phyloP scores from a whole-genome alignment of 352 stramenopile genomes.

The Phytophthora sp. region DNA sequence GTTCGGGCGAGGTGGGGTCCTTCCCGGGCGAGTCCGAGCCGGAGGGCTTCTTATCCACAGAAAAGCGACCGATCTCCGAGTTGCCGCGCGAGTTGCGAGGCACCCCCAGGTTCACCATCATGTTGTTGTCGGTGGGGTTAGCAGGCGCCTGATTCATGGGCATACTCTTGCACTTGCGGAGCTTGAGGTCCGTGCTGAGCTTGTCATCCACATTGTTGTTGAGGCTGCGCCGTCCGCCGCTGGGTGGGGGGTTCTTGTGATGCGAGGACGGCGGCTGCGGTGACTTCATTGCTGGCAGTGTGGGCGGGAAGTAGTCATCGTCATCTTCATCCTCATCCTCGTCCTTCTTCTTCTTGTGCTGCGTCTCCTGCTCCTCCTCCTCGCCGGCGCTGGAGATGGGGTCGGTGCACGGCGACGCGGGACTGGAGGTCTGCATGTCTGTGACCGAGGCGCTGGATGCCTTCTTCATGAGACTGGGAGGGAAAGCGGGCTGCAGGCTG shows the following conservation, averaged over 20 bases:
- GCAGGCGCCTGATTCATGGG: constrained; percentile 33
- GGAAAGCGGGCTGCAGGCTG: constrained; percentile 62
- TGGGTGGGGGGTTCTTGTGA: constrained; percentile 13
- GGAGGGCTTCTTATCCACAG: constrained; percentile 37
- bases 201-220: constrained; percentile 23
- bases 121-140: constrained; percentile 30
- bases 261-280: constrained; percentile 9
- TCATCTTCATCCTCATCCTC: constrained; percentile 40
- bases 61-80: constrained; percentile 47
- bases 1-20: constrained; percentile 24
- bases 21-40: constrained; percentile 8
- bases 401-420: constrained; percentile 35
- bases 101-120: constrained; percentile 35
- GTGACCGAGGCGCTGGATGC: constrained; percentile 44
- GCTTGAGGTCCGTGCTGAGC: constrained; percentile 19
- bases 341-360: constrained; percentile 21
- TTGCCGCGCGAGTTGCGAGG: constrained; percentile 40
- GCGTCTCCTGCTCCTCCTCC: constrained; percentile 40
- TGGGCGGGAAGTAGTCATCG: constrained; percentile 35
- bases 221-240: constrained; percentile 27
- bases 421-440: constrained; percentile 34
- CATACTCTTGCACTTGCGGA: constrained; percentile 46
- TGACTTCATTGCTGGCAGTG: constrained; percentile 25
- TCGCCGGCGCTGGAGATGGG: constrained; percentile 32
- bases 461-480: constrained; percentile 70